phyloP scores from a whole-genome alignment of 164 flowering plant species.

The Aristolochia contorta region DNA sequence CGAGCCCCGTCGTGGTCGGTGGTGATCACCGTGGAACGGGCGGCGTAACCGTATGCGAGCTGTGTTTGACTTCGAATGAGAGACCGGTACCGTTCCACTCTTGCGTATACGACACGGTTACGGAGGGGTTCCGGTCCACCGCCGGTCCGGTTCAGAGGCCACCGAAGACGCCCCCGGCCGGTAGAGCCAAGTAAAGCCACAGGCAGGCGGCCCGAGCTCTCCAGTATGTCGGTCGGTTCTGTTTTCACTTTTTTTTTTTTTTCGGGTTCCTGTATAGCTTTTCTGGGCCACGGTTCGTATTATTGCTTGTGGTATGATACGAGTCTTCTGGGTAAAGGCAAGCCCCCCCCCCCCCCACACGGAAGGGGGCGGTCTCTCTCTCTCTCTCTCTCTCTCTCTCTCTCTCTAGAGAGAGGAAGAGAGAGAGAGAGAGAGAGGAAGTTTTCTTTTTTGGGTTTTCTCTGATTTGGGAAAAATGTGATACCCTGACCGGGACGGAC shows the following conservation, averaged over 20 bases:
- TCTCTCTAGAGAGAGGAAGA: too few relatives aligned
- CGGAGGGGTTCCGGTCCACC: conserved; percentile 22
- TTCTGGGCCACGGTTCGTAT: too few relatives aligned
- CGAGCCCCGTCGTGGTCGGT: not conserved
- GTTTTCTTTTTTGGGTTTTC: too few relatives aligned
- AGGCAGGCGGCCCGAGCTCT: not conserved
- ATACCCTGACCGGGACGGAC: too few relatives aligned
- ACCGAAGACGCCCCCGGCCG: conserved; percentile 4
- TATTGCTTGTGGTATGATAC: too few relatives aligned
- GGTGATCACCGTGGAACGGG: not conserved
- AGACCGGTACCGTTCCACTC: conserved; percentile 30
- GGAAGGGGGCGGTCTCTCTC: too few relatives aligned
- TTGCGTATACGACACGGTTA: conserved; percentile 36
- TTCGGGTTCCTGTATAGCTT: too few relatives aligned
- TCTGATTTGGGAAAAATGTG: too few relatives aligned
- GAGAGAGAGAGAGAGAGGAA: too few relatives aligned
- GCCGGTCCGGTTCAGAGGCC: conserved; percentile 57
- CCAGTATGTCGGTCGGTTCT: not conserved
- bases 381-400: too few relatives aligned
- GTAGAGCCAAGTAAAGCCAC: not conserved
- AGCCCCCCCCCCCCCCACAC: too few relatives aligned
- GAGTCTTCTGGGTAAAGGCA: too few relatives aligned
- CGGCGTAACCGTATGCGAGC: conserved; percentile 20
- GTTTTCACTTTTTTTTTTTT: not conserved
- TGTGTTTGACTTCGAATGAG: conserved; percentile 21